Base-by-base conservation (phyloP, 164 flowering plant species). In the Tinospora cordifolia region DNA sequence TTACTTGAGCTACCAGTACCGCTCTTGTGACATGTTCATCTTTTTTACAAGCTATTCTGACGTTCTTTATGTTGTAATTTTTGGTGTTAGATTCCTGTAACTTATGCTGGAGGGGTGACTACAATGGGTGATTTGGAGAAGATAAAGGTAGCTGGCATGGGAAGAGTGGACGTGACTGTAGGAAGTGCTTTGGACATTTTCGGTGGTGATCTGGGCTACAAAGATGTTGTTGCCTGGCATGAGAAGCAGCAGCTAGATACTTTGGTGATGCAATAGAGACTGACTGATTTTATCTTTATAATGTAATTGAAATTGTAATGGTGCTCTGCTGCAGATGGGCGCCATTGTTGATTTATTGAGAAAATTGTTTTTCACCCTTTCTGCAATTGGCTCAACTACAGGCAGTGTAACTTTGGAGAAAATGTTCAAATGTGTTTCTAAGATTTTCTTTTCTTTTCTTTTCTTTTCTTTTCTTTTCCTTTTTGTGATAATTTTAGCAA, bases 171-270 rank as follows among this genome's bases (percentile, higher is more conserved):
- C 82, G 97, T 88, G 17, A 93, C 97, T 0, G 97, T 93, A 27
- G 97, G 98, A 39, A 93, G 98, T 72, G 95, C 98, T 36, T 74
- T 93, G 77, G 97, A 93, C 77, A 87, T 91, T 36, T 93, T 93
- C 71, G 98, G 98, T 2, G 98, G 97, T 12, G 83, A 84, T 70
- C 73, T 93, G 72, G 78, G 89, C 6, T 93, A 88, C 82, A 76
- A 76, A 69, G 91, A 91, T 65, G 93, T 91, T 2, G 88, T 93
- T 10, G 76, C 83, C 68, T 93, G 98, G 98, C 96, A 91, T 70
- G n/a, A 68, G 34, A 74, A 79, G 72, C 83, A 82, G 67, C 71
- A 70, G 67, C 36, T 30, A 1, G 36, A 30, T 30, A 22, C 76
- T 24, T 27, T 69, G 25, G 46, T 54, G 46, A 54, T 54, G 60